Percentiles rank a stretch among this genome's conserved stretches.
phyloP scores from a whole-genome alignment of 441 rosid species.

The Jatropha multifida region DNA sequence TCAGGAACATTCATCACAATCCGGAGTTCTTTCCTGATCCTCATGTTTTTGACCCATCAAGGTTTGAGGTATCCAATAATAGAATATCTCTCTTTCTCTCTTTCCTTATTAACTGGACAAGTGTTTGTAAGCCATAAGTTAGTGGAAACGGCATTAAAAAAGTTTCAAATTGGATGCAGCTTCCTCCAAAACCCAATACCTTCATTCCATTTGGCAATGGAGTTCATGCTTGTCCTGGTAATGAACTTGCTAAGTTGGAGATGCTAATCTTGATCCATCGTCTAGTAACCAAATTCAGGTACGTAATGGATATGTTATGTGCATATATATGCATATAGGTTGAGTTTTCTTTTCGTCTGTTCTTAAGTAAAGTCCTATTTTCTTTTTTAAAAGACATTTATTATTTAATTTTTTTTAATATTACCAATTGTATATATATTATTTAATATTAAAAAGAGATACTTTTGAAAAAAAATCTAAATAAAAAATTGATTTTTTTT shows the following conservation, averaged over 20 bases:
- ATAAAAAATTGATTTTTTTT: too few species aligned
- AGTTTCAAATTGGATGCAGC: conserved; percentile 37
- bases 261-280: conserved; percentile 76
- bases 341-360: too few species aligned
- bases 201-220: conserved; percentile 94
- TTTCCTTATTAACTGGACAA: background rate
- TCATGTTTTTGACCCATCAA: conserved; percentile 70
- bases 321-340: too few species aligned
- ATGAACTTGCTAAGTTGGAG: conserved; percentile 89
- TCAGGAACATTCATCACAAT: conserved; percentile 90
- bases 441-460: too few species aligned
- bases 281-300: conserved; percentile 69
- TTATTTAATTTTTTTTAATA: too few species aligned
- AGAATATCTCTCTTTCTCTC: background rate
- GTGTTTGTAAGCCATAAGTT: background rate
- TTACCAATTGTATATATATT: too few species aligned
- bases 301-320: conserved; percentile 8
- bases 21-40: conserved; percentile 72
- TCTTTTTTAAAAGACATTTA: too few species aligned
- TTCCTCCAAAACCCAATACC: conserved; percentile 69
- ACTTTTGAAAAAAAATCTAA: too few species aligned
- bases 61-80: conserved; percentile 63
- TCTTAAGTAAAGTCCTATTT: too few species aligned
- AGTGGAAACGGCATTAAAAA: background rate
- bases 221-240: conserved; percentile 91